Conservation (phyloP, 1,284 basidiomycete species). For the Leucoagaricus sp. region DNA sequence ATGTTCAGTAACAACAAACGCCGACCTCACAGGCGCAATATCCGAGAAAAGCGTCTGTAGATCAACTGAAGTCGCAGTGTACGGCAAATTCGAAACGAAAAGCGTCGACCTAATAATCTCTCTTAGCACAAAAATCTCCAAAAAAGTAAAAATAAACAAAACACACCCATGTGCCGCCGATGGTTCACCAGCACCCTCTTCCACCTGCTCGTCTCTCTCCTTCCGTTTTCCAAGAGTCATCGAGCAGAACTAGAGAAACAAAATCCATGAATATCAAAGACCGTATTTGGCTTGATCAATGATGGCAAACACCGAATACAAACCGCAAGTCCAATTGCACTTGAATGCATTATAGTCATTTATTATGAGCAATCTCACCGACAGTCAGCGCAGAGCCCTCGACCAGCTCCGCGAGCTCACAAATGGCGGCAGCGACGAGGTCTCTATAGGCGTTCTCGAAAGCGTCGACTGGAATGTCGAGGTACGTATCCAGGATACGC, state of each 20-base stretch:
- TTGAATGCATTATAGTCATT: not conserved
- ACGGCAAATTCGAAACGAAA: conserved; percentile 86
- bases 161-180: conserved; percentile 39
- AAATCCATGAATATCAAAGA: not conserved
- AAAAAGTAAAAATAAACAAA: not conserved
- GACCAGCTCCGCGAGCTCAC: conserved; percentile 57
- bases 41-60: conserved; percentile 93
- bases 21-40: conserved; percentile 91
- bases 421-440: conserved; percentile 56
- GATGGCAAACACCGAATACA: not conserved
- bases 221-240: conserved; percentile 54
- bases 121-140: not conserved
- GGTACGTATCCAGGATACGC: conserved; percentile 31
- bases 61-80: conserved; percentile 88
- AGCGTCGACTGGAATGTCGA: conserved; percentile 71
- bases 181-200: conserved; percentile 19
- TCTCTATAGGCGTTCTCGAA: conserved; percentile 56
- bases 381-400: conserved; percentile 49
- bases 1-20: conserved; percentile 89
- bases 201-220: conserved; percentile 43
- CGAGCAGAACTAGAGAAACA: not conserved
- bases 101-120: conserved; percentile 59
- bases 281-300: not conserved
- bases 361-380: conserved; percentile 36
- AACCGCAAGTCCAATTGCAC: too few relatives aligned